Conservation (phyloP, 306 rosid species). For the Begonia loranthoides region DNA sequence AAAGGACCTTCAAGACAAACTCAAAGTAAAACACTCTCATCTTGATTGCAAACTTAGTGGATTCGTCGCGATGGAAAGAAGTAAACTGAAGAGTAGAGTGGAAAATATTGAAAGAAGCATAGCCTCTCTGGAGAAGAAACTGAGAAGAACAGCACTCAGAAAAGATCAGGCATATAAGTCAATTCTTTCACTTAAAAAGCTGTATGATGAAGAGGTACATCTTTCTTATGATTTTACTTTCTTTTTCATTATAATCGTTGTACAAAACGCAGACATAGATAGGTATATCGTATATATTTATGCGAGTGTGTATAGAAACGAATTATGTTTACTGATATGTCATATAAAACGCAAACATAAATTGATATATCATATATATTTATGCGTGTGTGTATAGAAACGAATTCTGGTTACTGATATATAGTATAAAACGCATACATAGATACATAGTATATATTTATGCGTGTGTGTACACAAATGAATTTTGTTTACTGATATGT, state of each 20-base stretch:
- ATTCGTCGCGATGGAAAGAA: neutral
- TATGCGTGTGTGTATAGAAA: too few species aligned
- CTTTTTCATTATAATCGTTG: neutral
- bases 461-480: too few species aligned
- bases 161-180: constrained; percentile 5
- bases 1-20: constrained; percentile 5
- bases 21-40: constrained; percentile 1
- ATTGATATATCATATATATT: too few species aligned
- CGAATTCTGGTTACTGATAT: too few species aligned
- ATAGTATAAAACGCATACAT: neutral
- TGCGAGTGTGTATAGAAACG: too few species aligned
- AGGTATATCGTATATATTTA: too few species aligned
- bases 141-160: neutral
- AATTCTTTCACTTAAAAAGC: constrained; percentile 6
- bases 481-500: neutral
- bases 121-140: constrained; percentile 5
- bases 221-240: too few species aligned
- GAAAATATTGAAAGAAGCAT: neutral
- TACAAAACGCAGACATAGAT: neutral
- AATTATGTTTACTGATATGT: neutral
- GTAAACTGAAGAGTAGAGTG: neutral
- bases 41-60: neutral
- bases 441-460: too few species aligned
- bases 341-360: neutral
- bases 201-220: constrained; percentile 11